Evolutionary conservation across 192 early-diverging fungal species (phyloP).

Genomic region (Rhizophagus sp.): DNA sequence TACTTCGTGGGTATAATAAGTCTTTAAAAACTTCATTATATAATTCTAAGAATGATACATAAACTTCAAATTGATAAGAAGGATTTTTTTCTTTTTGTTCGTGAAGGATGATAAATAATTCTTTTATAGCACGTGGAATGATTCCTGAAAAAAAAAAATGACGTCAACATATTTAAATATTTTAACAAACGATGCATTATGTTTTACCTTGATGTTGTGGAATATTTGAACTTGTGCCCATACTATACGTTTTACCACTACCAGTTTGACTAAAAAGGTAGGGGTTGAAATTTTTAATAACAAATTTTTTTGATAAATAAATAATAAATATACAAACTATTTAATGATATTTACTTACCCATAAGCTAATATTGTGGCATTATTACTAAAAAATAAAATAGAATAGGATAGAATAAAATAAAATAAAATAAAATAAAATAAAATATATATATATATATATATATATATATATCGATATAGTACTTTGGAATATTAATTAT

Average conservation of each 20-base stretch:
- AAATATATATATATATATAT: neutral
- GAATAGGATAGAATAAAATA: too few species aligned
- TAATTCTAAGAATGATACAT: slow-evolving; percentile 90
- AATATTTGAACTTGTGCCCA: slow-evolving; percentile 69
- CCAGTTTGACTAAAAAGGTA: slow-evolving; percentile 69
- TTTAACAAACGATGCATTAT: too few species aligned
- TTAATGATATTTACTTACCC: slow-evolving; percentile 57
- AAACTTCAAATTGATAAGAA: slow-evolving; percentile 50
- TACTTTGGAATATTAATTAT: too few species aligned
- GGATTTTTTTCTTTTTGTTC: slow-evolving; percentile 41
- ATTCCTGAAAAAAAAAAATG: slow-evolving; percentile 50
- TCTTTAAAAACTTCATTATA: slow-evolving; percentile 97
- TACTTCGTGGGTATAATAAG: slow-evolving; percentile 57
- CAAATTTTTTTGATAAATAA: too few species aligned
- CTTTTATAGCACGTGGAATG: slow-evolving; percentile 64
- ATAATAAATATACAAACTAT: neutral
- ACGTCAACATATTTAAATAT: too few species aligned
- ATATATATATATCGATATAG: neutral
- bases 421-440: too few species aligned
- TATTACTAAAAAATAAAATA: slow-evolving; percentile 75
- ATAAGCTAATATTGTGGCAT: slow-evolving; percentile 91
- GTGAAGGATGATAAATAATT: slow-evolving; percentile 53
- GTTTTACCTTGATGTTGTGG: slow-evolving; percentile 34
- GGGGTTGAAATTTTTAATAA: too few species aligned
- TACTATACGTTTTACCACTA: slow-evolving; percentile 91